Conservation (phyloP, 192 early-diverging fungal species). For the Diversispora epigaea region DNA sequence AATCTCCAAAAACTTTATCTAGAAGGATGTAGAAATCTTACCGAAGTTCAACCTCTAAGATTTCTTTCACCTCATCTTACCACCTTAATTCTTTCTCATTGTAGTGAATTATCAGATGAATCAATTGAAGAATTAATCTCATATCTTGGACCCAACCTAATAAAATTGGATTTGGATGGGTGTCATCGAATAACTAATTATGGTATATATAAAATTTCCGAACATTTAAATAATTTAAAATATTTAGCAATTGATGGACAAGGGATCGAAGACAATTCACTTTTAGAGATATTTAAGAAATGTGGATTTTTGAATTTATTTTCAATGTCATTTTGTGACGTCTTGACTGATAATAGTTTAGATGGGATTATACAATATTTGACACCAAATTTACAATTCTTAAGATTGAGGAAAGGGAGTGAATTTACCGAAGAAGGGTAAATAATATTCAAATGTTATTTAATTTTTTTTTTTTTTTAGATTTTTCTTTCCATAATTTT, state of each 20-base stretch:
- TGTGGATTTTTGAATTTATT: conserved; percentile 15
- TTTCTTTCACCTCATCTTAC: background rate
- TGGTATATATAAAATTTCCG: background rate
- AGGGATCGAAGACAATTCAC: background rate
- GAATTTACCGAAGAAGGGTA: conserved; percentile 13
- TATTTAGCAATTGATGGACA: conserved; percentile 23
- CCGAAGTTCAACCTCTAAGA: background rate
- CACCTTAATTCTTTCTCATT: conserved; percentile 2
- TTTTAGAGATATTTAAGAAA: background rate
- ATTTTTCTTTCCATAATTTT: background rate
- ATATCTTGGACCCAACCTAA: background rate
- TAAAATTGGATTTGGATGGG: conserved; percentile 24
- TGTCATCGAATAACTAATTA: background rate
- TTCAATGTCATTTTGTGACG: conserved; percentile 17
- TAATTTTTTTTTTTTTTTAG: background rate
- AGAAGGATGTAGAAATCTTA: conserved; percentile 21
- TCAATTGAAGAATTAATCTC: background rate
- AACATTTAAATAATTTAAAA: background rate
- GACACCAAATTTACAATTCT: background rate
- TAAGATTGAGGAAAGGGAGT: conserved; percentile 9
- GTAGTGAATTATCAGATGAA: background rate
- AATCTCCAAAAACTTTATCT: conserved; percentile 6
- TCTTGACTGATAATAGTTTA: conserved; percentile 8
- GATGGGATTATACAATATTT: background rate
- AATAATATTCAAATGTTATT: background rate